Evolutionary conservation across 192 early-diverging fungal genomes (phyloP).

Genomic region (Coemansia sp.): DNA sequence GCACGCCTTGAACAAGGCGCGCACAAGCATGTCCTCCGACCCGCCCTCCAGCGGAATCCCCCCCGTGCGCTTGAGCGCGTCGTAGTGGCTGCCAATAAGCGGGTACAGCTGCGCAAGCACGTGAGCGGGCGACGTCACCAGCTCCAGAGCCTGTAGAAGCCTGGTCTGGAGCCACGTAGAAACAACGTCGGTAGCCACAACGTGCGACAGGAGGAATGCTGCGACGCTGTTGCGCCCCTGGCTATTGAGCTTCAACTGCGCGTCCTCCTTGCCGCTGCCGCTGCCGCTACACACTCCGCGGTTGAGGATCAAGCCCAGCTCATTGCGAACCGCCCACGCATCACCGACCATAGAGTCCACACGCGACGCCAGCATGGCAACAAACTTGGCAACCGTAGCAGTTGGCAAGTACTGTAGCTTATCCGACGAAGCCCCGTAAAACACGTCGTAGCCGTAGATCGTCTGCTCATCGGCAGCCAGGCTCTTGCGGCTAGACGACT

Average conservation of each 20-base stretch:
- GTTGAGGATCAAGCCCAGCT: conserved; percentile 46
- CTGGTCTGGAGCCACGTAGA: conserved; percentile 26
- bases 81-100: conserved; percentile 16
- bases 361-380: conserved; percentile 41
- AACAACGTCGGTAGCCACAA: conserved; percentile 36
- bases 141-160: conserved; percentile 19
- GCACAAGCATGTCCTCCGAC: conserved; percentile 24
- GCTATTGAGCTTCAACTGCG: conserved; percentile 20
- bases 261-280: conserved; percentile 17
- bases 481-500: conserved; percentile 6
- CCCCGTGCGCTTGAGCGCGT: conserved; percentile 5
- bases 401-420: conserved; percentile 60
- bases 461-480: conserved; percentile 7
- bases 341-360: conserved; percentile 21
- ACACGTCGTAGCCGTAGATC: conserved; percentile 59
- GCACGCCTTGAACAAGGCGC: conserved; percentile 26
- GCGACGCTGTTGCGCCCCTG: conserved; percentile 43
- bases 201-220: conserved; percentile 58
- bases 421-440: conserved; percentile 55
- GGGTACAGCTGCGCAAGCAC: conserved; percentile 34
- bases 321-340: conserved; percentile 33
- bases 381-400: conserved; percentile 49
- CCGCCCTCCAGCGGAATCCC: conserved; percentile 12
- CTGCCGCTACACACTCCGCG: conserved; percentile 13
- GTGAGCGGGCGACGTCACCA: not conserved